phyloP scores from a whole-genome alignment of 345 rosid genomes.

The Pseudoturritis turrita region DNA sequence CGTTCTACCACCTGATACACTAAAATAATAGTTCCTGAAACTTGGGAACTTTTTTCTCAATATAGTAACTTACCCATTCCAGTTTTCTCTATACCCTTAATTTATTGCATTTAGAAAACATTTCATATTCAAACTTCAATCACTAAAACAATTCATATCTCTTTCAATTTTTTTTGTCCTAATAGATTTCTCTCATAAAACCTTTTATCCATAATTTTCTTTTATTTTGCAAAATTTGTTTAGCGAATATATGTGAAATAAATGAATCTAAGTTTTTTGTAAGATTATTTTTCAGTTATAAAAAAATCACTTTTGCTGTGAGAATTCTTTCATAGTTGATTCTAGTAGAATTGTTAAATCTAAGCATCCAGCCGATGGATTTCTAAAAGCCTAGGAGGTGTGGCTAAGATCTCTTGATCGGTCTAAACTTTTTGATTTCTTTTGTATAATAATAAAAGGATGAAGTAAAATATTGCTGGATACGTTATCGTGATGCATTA shows the following conservation, averaged over 20 bases:
- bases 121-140: not conserved
- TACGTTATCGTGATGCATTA: slow-evolving; percentile 9
- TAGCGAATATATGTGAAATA: not conserved
- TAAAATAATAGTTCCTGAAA: slow-evolving; percentile 20
- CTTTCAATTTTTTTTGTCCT: not conserved
- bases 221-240: not conserved
- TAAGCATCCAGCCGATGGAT: not conserved
- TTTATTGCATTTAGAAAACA: not conserved
- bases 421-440: not conserved
- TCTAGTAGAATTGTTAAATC: not conserved
- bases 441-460: not conserved
- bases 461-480: slow-evolving; percentile 8
- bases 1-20: slow-evolving; percentile 22
- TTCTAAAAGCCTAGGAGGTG: not conserved
- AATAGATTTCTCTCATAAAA: not conserved
- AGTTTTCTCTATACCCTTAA: not conserved
- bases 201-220: not conserved
- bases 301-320: not conserved
- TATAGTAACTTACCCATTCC: not conserved
- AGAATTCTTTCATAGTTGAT: not conserved
- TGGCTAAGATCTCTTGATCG: not conserved
- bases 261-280: not conserved
- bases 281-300: not conserved
- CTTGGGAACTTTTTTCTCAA: slow-evolving; percentile 13
- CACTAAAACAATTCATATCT: not conserved